Evolutionary conservation across 768 basidiomycete species (phyloP), one percentile per base, ranked within the genome.

Genomic region (Kwoniella heveanensis): DNA sequence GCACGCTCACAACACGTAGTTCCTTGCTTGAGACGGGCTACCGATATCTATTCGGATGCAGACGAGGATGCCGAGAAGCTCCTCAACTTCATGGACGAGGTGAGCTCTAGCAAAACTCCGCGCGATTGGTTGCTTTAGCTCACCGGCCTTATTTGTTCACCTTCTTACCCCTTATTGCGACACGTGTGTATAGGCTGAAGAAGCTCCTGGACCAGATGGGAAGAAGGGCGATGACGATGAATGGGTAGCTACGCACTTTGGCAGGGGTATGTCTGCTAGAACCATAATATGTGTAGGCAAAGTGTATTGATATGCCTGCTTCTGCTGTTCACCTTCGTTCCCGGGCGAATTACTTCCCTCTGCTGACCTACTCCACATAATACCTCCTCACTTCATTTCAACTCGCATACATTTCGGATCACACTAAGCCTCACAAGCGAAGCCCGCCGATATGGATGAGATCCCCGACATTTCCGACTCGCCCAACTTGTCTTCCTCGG

Each of bases 181-280:
- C n/a, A n/a, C n/a, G n/a, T n/a, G n/a, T n/a, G n/a, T 51, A 9
- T 39, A 77, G 78, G 77, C 80, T 1, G 80, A 81, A 17, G 80
- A 81, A 54, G 78, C 76, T 17, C 22, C 27, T n/a, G 76, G 69
- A 53, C 73, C 77, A 17, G 78, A 77, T 65, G 74, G 73, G 2
- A 75, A 73, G 65, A 82, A 83, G 29, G 86, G 85, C 26, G 88
- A 84, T 17, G 81, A 79, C 9, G 83, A 82, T 64, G 95, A 98
- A 70, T 99, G 96, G 96, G 96, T 99, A 21, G 92, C 97, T 80
- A 99, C 96, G 12, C 96, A 99, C 77, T 89, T 93, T 0, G 90
- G 90, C 2, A 86, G 90, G 65, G 69, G 77, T 82, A 63, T 65
- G 69, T 60, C 13, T 17, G 15, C 15, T 44, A 17, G 17, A 44